Percentiles rank a stretch among this genome's conserved stretches.
These are phyloP conservation scores for Blastomyces parvus DNA, from an alignment of 2,329 filamentous ascomycete species.

Conservation along the genomic window DNA sequence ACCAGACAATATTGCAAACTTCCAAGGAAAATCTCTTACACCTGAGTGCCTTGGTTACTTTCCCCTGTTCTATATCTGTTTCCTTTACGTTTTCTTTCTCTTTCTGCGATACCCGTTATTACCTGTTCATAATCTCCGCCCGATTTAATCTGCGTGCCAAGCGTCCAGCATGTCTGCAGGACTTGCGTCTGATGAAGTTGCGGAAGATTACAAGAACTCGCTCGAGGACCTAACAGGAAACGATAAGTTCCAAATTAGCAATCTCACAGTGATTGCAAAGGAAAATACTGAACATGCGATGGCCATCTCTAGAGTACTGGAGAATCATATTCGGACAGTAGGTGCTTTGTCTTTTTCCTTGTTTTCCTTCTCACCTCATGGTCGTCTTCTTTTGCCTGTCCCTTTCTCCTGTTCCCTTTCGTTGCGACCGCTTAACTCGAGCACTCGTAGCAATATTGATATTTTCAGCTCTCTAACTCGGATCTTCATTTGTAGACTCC, in stretches of 20 bases:
- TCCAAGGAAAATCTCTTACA: background rate
- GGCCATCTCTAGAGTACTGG: slow-evolving; percentile 79
- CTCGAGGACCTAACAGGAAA: slow-evolving; percentile 86
- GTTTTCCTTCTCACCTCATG: slow-evolving; percentile 13
- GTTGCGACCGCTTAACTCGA: background rate
- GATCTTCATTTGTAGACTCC: slow-evolving; percentile 54
- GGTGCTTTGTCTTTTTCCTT: slow-evolving; percentile 34
- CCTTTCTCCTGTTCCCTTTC: background rate
- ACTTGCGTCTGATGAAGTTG: slow-evolving; percentile 67
- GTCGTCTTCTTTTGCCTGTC: slow-evolving; percentile 14
- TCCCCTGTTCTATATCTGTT: slow-evolving; percentile 11
- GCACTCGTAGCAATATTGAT: slow-evolving; percentile 8
- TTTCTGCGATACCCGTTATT: slow-evolving; percentile 1
- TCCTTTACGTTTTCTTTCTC: slow-evolving; percentile 10
- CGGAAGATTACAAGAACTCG: slow-evolving; percentile 87
- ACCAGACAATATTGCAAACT: slow-evolving; percentile 11
- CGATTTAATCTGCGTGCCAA: slow-evolving; percentile 11
- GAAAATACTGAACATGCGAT: slow-evolving; percentile 95
- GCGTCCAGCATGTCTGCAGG: slow-evolving; percentile 53
- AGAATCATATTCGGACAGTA: slow-evolving; percentile 93
- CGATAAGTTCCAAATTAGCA: slow-evolving; percentile 91
- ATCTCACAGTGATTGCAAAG: slow-evolving; percentile 91
- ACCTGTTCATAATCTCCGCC: slow-evolving; percentile 7
- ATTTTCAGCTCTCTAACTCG: slow-evolving; percentile 25
- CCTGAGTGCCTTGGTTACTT: slow-evolving; percentile 7